A percentile compares a stretch with the other conserved stretches of the same genome.
Evolutionary conservation across 352 stramenopile species (phyloP).

Genomic region (Pythium dissotocum): DNA sequence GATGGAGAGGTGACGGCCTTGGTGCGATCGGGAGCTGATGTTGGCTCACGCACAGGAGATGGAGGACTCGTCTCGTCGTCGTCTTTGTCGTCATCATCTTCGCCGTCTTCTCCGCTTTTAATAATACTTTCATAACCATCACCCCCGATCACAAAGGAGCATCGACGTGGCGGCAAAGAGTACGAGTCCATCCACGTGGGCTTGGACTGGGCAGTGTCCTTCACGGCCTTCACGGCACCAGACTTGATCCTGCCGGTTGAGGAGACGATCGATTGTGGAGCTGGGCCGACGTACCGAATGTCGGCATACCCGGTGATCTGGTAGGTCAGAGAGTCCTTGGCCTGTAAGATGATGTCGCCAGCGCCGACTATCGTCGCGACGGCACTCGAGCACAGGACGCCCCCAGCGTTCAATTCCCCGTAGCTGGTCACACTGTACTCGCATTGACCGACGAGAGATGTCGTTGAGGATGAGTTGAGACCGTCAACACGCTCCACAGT

Average conservation of each 20-base stretch:
- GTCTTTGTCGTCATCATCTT: neutral
- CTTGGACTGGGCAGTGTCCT: neutral
- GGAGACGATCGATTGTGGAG: neutral
- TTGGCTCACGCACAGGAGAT: neutral
- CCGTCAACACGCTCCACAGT: neutral
- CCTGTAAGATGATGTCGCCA: neutral
- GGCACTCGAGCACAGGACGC: neutral
- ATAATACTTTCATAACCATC: neutral
- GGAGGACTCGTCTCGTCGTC: neutral
- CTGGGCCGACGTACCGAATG: neutral
- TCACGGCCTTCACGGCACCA: neutral
- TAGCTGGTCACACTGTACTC: neutral
- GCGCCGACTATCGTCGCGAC: neutral
- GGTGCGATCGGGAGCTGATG: neutral
- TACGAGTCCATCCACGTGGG: neutral
- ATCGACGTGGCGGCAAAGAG: neutral
- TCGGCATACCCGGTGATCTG: neutral
- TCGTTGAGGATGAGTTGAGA: neutral
- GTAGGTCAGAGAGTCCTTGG: neutral
- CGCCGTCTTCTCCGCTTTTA: neutral
- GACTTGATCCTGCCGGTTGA: neutral
- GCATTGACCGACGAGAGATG: neutral
- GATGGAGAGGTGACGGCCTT: neutral
- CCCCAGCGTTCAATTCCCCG: neutral
- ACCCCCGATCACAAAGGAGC: neutral